These are phyloP conservation scores for Metschnikowia anglica DNA, from an alignment of 805 yeast genomes.

Conservation along the genomic window DNA sequence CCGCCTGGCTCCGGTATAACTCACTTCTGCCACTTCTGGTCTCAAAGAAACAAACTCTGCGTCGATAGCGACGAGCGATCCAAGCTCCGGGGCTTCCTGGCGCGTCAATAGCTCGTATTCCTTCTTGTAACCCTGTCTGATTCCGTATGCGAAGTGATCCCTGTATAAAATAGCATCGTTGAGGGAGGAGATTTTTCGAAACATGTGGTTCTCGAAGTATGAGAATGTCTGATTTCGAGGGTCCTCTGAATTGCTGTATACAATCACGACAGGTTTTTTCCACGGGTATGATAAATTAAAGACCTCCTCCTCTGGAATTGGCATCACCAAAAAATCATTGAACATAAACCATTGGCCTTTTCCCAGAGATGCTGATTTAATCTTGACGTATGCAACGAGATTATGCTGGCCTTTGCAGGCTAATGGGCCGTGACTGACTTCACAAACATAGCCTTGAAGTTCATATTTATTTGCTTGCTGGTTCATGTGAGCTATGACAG, in stretches of 20 bases:
- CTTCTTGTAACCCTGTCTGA: constrained; percentile 53
- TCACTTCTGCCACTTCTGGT: constrained; percentile 77
- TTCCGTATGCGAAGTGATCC: constrained; percentile 71
- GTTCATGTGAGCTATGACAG: constrained; percentile 28
- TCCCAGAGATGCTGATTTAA: constrained; percentile 26
- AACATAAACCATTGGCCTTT: constrained; percentile 71
- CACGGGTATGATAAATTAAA: constrained; percentile 69
- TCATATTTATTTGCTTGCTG: constrained; percentile 51
- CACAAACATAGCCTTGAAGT: constrained; percentile 68
- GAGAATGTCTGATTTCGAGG: constrained; percentile 43
- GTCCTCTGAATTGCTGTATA: constrained; percentile 56
- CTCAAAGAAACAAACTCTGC: constrained; percentile 90
- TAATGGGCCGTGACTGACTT: constrained; percentile 50
- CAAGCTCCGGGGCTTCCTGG: constrained; percentile 70
- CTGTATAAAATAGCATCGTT: constrained; percentile 67
- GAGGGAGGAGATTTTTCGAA: constrained; percentile 30
- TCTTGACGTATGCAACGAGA: constrained; percentile 57
- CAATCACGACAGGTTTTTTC: constrained; percentile 76
- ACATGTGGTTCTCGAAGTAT: constrained; percentile 29
- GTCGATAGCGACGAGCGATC: constrained; percentile 85
- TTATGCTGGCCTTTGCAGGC: constrained; percentile 47
- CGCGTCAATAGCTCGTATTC: constrained; percentile 69
- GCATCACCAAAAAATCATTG: constrained; percentile 86
- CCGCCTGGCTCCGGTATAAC: constrained; percentile 65
- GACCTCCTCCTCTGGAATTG: constrained; percentile 74